Percentiles rank a stretch among this genome's conserved stretches.
Conservation (phyloP, 495 filamentous ascomycete genomes). For the Pseudoneurospora amorphoporcata region DNA sequence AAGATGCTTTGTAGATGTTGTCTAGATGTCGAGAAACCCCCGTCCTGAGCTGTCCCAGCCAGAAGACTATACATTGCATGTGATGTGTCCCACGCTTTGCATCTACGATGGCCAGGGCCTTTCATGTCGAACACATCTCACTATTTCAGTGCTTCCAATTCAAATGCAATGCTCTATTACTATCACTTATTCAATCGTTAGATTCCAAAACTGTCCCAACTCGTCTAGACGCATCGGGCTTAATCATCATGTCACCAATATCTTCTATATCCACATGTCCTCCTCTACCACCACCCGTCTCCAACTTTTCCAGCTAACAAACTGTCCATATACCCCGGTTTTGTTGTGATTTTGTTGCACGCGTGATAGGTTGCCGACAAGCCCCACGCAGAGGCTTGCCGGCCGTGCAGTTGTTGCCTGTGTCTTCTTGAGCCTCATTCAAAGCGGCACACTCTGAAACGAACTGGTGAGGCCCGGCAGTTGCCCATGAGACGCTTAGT, state of each 20-base stretch:
- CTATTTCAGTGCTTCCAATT: not conserved
- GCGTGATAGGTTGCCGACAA: not conserved
- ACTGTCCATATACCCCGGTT: not conserved
- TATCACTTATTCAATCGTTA: not conserved
- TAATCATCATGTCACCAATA: not conserved
- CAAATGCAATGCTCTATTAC: not conserved
- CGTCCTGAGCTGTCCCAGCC: not conserved
- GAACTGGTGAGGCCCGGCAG: not conserved
- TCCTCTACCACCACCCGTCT: not conserved
- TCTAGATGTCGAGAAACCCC: not conserved
- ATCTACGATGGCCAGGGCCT: not conserved
- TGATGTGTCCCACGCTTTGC: not conserved
- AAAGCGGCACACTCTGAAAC: constrained; percentile 15
- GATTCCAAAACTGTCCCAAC: not conserved
- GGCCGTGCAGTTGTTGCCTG: not conserved
- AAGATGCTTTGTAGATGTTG: not conserved
- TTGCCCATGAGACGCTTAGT: constrained; percentile 24
- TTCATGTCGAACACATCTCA: not conserved
- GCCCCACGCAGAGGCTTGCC: not conserved
- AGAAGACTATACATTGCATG: not conserved
- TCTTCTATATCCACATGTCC: not conserved
- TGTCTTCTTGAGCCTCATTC: constrained; percentile 1
- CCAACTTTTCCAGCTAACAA: not conserved
- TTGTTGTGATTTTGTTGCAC: not conserved
- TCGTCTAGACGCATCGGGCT: not conserved